phyloP scores from a whole-genome alignment of 768 basidiomycete genomes.

The Trametes sanguinea region DNA sequence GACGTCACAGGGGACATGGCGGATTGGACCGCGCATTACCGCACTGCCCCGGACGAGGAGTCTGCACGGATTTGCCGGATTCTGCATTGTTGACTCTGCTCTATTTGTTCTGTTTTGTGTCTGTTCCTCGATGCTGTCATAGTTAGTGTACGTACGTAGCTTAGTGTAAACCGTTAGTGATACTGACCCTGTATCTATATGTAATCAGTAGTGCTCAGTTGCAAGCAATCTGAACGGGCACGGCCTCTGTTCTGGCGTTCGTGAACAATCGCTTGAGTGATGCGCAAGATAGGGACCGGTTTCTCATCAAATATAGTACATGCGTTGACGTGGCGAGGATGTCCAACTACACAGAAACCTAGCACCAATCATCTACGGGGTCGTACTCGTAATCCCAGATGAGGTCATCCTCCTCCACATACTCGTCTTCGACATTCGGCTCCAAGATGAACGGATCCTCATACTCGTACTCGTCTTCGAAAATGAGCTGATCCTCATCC shows the following conservation, averaged over 20 bases:
- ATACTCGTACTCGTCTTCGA: not conserved
- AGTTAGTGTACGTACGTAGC: not conserved
- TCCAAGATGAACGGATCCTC: not conserved
- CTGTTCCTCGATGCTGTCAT: not conserved
- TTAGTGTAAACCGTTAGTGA: constrained; percentile 4
- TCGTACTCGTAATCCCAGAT: too few relatives aligned
- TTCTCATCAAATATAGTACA: too few relatives aligned
- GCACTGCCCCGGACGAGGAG: not conserved
- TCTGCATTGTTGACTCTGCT: not conserved
- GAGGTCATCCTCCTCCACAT: too few relatives aligned
- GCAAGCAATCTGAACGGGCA: not conserved
- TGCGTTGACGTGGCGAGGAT: too few relatives aligned
- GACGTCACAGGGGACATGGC: too few relatives aligned
- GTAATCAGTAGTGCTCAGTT: not conserved
- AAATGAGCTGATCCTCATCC: not conserved
- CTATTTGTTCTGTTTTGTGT: not conserved
- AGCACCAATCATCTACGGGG: too few relatives aligned
- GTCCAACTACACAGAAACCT: too few relatives aligned
- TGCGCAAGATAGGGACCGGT: too few relatives aligned
- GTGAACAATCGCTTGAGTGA: too few relatives aligned
- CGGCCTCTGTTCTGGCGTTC: not conserved
- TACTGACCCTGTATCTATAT: not conserved
- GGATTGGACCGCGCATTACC: too few relatives aligned
- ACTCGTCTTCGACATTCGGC: not conserved
- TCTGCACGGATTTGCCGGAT: not conserved